Evolutionary conservation across 2,329 filamentous ascomycete genomes (phyloP).

Genomic region (Sporothrix pallida): DNA sequence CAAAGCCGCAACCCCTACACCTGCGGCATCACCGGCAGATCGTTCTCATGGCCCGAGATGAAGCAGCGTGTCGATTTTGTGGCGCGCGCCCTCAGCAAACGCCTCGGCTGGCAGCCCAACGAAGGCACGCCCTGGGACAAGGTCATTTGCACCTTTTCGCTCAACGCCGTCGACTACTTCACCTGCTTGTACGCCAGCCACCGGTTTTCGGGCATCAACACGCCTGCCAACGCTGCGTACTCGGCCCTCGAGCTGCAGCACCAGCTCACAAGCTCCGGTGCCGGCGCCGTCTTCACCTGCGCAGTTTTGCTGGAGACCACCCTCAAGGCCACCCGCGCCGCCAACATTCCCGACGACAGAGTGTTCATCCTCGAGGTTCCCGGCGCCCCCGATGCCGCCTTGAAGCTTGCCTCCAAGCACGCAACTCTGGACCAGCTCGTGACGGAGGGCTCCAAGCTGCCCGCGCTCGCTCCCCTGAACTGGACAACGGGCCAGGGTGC

Average conservation of each 20-base stretch:
- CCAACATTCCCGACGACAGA: conserved; percentile 64
- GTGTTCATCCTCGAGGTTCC: conserved; percentile 71
- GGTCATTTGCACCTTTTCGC: conserved; percentile 71
- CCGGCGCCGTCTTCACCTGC: conserved; percentile 73
- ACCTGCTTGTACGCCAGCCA: conserved; percentile 60
- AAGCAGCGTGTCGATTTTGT: conserved; percentile 36
- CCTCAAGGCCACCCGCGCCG: conserved; percentile 64
- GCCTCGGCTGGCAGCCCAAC: conserved; percentile 73
- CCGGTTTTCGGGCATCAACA: conserved; percentile 64
- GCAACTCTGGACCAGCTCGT: conserved; percentile 70
- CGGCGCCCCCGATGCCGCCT: conserved; percentile 46
- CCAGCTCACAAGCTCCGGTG: conserved; percentile 68
- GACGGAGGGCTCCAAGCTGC: conserved; percentile 47
- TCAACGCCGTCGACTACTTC: conserved; percentile 72
- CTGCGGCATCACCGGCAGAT: conserved; percentile 40
- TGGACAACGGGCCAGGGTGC: conserved; percentile 63
- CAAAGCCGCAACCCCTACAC: conserved; percentile 53
- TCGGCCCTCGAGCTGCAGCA: conserved; percentile 68
- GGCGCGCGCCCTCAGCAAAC: conserved; percentile 62
- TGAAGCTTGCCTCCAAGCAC: conserved; percentile 28
- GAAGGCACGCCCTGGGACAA: conserved; percentile 78
- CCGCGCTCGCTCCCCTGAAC: conserved; percentile 53
- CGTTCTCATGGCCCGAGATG: conserved; percentile 35
- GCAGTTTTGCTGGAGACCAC: conserved; percentile 65
- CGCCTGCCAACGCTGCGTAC: conserved; percentile 74